Conservation (phyloP, 495 filamentous ascomycete species). For the Xylaria castorea region DNA sequence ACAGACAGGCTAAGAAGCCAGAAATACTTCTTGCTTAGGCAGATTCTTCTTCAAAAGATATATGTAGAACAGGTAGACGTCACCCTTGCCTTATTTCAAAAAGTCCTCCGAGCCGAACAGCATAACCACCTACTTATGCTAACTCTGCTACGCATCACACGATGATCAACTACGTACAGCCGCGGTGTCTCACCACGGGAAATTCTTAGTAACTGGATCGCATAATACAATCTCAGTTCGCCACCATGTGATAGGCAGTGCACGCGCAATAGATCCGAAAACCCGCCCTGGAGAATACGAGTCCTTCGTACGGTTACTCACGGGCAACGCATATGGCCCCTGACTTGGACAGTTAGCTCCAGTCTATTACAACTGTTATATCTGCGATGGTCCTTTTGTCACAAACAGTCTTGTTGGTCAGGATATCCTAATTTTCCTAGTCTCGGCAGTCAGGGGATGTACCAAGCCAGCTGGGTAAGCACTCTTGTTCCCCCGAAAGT, state of each 20-base stretch:
- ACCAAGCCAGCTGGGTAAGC: neutral
- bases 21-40: neutral
- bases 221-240: neutral
- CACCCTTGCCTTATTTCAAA: neutral
- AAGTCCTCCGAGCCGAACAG: neutral
- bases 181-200: neutral
- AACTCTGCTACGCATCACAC: neutral
- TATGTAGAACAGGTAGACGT: neutral
- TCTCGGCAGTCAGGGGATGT: constrained; percentile 16
- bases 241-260: neutral
- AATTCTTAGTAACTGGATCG: neutral
- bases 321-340: neutral
- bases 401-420: neutral
- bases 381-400: neutral
- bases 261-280: neutral
- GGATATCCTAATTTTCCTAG: neutral
- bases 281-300: neutral
- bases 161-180: neutral
- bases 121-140: neutral
- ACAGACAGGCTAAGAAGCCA: neutral
- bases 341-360: neutral
- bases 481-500: neutral
- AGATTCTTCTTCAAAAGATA: neutral
- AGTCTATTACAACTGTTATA: neutral
- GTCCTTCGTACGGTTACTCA: neutral